A percentile compares a stretch with the other conserved stretches of the same genome.
These are phyloP conservation scores for Hyaloscypha finlandica DNA, from an alignment of 495 filamentous ascomycete genomes.

Conservation along the genomic window DNA sequence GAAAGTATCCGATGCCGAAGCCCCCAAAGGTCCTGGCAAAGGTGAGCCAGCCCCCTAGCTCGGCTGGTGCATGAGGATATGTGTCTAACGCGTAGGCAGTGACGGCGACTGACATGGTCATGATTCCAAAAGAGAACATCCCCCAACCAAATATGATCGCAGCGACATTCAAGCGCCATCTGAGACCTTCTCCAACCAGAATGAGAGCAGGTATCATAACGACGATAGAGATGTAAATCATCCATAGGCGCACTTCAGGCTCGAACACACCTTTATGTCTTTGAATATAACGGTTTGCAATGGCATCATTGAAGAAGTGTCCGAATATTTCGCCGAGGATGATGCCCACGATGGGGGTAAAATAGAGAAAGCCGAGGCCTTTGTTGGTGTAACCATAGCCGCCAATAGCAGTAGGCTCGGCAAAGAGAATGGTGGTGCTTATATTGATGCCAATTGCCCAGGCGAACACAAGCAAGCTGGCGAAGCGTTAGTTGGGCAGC, in stretches of 20 bases:
- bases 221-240: conserved; percentile 43
- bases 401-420: conserved; percentile 23
- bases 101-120: conserved; percentile 6
- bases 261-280: conserved; percentile 47
- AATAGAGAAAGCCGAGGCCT: conserved; percentile 48
- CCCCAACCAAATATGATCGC: conserved; percentile 47
- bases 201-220: conserved; percentile 48
- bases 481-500: no score
- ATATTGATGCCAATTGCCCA: conserved; percentile 59
- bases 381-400: conserved; percentile 10
- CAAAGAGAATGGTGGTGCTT: conserved; percentile 50
- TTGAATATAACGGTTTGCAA: conserved; percentile 42
- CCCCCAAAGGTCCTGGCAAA: conserved; percentile 42
- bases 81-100: conserved; percentile 21
- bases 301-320: conserved; percentile 54
- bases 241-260: conserved; percentile 52
- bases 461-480: conserved; percentile 45
- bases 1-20: conserved; percentile 48
- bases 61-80: conserved; percentile 49
- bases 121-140: conserved; percentile 45
- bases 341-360: conserved; percentile 48
- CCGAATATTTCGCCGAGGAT: conserved; percentile 49
- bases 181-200: conserved; percentile 50
- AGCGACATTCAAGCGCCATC: conserved; percentile 49
- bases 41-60: conserved; percentile 49